A percentile compares a stretch with the other conserved stretches of the same genome.
phyloP scores from a whole-genome alignment of 2,329 filamentous ascomycete species.

The Chrysosporium queenslandicum region DNA sequence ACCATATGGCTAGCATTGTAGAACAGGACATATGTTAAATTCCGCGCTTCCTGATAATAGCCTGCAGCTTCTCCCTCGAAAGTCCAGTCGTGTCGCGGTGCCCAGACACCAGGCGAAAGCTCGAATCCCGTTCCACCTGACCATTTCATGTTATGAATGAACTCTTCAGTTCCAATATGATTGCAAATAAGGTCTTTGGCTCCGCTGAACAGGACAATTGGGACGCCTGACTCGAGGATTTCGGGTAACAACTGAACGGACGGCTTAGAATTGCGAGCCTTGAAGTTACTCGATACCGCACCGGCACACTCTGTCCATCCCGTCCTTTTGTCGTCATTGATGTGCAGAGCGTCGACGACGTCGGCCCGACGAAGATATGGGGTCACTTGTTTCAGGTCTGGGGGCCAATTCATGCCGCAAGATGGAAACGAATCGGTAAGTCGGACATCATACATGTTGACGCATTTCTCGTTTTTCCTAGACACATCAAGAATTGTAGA shows the following conservation, averaged over 20 bases:
- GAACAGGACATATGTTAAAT: slow-evolving; percentile 90
- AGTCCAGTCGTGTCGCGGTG: slow-evolving; percentile 85
- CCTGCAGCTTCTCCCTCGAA: slow-evolving; percentile 83
- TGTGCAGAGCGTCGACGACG: slow-evolving; percentile 68
- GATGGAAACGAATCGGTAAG: slow-evolving; percentile 67
- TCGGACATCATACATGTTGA: slow-evolving; percentile 97
- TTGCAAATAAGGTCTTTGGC: slow-evolving; percentile 96
- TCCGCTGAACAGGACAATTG: slow-evolving; percentile 81
- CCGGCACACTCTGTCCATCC: slow-evolving; percentile 90
- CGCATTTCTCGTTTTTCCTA: slow-evolving; percentile 50
- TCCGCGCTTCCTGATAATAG: slow-evolving; percentile 88
- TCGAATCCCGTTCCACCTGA: slow-evolving; percentile 89
- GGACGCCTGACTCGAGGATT: slow-evolving; percentile 60
- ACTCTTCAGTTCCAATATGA: slow-evolving; percentile 80
- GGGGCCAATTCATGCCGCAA: slow-evolving; percentile 97
- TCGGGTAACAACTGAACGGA: slow-evolving; percentile 65
- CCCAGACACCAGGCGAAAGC: slow-evolving; percentile 72
- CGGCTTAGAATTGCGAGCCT: slow-evolving; percentile 58
- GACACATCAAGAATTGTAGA: slow-evolving; percentile 60
- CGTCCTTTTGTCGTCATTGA: slow-evolving; percentile 68
- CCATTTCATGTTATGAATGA: slow-evolving; percentile 87
- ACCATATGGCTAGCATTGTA: slow-evolving; percentile 98
- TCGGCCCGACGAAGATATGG: slow-evolving; percentile 78
- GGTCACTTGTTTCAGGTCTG: slow-evolving; percentile 65
- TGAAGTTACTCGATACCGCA: slow-evolving; percentile 63